A percentile compares a stretch with the other conserved stretches of the same genome.
Evolutionary conservation across 768 basidiomycete species (phyloP).

Genomic region (Agaricus blazei): DNA sequence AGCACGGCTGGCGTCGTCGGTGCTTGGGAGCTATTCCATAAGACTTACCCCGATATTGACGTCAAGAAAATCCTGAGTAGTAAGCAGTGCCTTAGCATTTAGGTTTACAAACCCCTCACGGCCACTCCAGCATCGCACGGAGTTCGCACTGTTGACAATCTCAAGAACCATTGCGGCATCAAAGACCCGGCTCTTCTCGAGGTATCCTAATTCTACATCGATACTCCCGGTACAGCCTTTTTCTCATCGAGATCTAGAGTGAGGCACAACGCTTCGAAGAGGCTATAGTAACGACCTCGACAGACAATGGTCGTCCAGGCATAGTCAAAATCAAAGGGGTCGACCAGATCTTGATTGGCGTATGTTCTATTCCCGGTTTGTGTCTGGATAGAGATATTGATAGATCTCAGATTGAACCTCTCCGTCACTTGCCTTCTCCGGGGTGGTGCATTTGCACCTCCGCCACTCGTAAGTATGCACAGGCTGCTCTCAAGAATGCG

Average conservation of each 20-base stretch:
- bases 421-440: conserved; percentile 44
- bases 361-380: conserved; percentile 16
- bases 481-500: conserved; percentile 60
- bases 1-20: conserved; percentile 79
- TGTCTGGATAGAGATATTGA: neutral
- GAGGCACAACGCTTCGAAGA: conserved; percentile 78
- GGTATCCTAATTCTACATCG: conserved; percentile 30
- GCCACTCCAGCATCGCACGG: conserved; percentile 63
- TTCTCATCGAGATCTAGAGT: conserved; percentile 31
- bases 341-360: conserved; percentile 50
- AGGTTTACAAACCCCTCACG: conserved; percentile 9
- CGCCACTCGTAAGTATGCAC: conserved; percentile 74
- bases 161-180: conserved; percentile 66
- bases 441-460: conserved; percentile 88
- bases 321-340: conserved; percentile 77
- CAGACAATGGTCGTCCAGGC: conserved; percentile 47
- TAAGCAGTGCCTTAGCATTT: conserved; percentile 25
- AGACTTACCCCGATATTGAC: conserved; percentile 64
- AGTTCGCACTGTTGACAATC: conserved; percentile 78
- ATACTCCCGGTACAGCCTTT: conserved; percentile 3
- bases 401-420: conserved; percentile 28
- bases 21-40: conserved; percentile 76
- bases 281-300: conserved; percentile 64
- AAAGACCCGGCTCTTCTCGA: conserved; percentile 63
- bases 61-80: conserved; percentile 58